Evolutionary conservation across 257 asterid species (phyloP).

Genomic region (Solanum pennellii): DNA sequence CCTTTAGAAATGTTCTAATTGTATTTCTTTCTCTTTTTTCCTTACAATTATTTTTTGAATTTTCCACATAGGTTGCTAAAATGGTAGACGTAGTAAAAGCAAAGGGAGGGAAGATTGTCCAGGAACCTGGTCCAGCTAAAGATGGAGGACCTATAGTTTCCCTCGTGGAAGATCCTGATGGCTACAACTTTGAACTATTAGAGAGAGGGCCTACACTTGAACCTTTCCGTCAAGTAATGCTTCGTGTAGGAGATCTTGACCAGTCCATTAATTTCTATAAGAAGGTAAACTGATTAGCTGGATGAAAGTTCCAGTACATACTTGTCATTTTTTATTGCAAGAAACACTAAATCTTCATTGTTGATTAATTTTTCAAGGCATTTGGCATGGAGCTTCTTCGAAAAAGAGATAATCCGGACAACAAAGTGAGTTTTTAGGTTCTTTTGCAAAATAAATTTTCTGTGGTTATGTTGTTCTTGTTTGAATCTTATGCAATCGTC

Average conservation of each 20-base stretch:
- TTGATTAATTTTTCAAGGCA: conserved; percentile 19
- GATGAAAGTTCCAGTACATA: background rate
- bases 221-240: conserved; percentile 40
- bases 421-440: conserved; percentile 20
- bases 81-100: conserved; percentile 23
- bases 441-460: background rate
- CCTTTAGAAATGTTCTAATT: background rate
- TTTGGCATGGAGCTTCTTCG: conserved; percentile 42
- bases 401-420: conserved; percentile 25
- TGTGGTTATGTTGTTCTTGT: background rate
- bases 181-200: conserved; percentile 32
- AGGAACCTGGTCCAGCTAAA: conserved; percentile 13
- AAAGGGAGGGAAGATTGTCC: conserved; percentile 27
- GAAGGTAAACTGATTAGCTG: conserved; percentile 14
- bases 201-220: conserved; percentile 24
- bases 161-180: conserved; percentile 33
- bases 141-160: conserved; percentile 19
- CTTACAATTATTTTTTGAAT: background rate
- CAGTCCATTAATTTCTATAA: conserved; percentile 33
- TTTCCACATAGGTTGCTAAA: conserved; percentile 23
- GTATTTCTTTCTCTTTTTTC: background rate
- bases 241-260: conserved; percentile 45
- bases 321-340: background rate
- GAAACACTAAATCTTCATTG: background rate
- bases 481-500: background rate